phyloP scores from a whole-genome alignment of 2,329 filamentous ascomycete genomes.

The Aspergillus pseudoglaucus region DNA sequence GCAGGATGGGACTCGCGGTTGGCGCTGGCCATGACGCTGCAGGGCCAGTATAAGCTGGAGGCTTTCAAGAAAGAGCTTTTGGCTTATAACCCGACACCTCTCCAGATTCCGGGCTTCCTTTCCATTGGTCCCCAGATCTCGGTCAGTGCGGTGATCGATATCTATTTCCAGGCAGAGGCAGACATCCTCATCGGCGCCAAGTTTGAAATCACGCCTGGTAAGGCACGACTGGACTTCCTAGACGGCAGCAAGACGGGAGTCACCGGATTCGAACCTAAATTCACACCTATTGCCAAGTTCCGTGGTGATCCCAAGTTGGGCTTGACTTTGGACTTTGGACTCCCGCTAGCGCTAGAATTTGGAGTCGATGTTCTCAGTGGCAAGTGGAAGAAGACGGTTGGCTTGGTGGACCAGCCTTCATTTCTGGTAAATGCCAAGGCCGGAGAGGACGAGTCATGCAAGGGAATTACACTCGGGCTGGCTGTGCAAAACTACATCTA shows the following conservation, averaged over 20 bases:
- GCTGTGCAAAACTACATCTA: background rate
- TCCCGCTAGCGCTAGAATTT: background rate
- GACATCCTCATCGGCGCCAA: background rate
- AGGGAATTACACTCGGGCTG: background rate
- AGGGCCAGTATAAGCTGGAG: background rate
- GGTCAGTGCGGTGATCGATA: background rate
- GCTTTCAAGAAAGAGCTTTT: background rate
- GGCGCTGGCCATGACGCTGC: background rate
- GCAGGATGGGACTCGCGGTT: background rate
- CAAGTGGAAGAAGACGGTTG: background rate
- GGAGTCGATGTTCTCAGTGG: background rate
- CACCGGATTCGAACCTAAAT: background rate
- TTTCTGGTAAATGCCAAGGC: background rate
- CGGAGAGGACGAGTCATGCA: background rate
- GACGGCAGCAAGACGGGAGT: background rate
- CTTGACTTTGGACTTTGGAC: background rate
- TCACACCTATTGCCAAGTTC: background rate
- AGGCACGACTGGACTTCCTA: background rate
- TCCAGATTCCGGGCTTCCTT: background rate
- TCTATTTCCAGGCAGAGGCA: background rate
- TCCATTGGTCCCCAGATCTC: background rate
- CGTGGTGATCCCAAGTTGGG: background rate
- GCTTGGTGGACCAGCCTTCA: background rate
- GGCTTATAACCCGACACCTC: background rate
- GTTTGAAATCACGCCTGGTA: background rate